These are phyloP conservation scores for Fusarium drepaniforme DNA, from an alignment of 2,329 filamentous ascomycete genomes.

Conservation along the genomic window DNA sequence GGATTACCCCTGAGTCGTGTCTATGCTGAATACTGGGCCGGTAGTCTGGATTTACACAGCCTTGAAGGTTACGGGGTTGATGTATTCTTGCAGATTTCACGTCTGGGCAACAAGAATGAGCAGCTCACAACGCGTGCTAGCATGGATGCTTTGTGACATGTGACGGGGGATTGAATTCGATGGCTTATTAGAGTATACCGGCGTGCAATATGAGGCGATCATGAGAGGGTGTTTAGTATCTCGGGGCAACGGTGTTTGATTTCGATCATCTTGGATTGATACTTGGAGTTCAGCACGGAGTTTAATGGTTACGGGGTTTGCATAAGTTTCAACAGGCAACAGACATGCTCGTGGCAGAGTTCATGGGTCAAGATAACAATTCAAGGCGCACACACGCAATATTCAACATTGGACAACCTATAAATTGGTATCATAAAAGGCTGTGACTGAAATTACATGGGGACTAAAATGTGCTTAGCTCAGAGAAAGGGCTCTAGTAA, in stretches of 20 bases:
- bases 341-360: conserved; percentile 1
- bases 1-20: conserved; percentile 93
- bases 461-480: conserved; percentile 56
- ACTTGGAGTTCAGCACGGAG: conserved; percentile 41
- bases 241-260: not conserved
- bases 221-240: not conserved
- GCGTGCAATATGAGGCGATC: not conserved
- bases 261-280: conserved; percentile 11
- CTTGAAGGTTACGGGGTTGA: conserved; percentile 96
- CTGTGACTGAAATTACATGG: conserved; percentile 61
- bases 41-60: conserved; percentile 89
- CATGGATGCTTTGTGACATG: conserved; percentile 77
- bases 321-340: conserved; percentile 6
- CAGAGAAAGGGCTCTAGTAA: conserved; percentile 49
- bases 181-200: conserved; percentile 12
- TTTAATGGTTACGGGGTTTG: conserved; percentile 27
- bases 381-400: conserved; percentile 6
- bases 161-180: not conserved
- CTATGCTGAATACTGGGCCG: conserved; percentile 98
- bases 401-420: conserved; percentile 31
- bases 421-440: conserved; percentile 60
- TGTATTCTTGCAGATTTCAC: conserved; percentile 95
- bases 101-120: conserved; percentile 98
- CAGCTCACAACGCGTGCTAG: conserved; percentile 83
- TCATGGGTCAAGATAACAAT: not conserved